Percentiles rank a stretch among this genome's conserved stretches.
phyloP scores from a whole-genome alignment of 129 eudicot species.

The Helianthus tuberosus region DNA sequence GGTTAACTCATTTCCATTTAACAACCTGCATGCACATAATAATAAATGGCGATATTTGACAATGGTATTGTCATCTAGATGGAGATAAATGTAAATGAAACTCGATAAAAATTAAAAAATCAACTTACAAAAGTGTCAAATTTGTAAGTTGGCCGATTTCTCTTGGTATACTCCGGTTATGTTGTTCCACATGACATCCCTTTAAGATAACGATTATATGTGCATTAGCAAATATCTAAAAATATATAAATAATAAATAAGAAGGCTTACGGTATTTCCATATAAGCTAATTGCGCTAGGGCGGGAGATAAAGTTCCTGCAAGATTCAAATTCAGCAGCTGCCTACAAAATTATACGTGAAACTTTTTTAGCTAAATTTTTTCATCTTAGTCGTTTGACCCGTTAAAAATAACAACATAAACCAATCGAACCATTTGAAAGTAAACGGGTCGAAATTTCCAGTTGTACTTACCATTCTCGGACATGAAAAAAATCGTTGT shows the following conservation, averaged over 20 bases:
- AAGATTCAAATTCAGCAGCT: conserved; percentile 52
- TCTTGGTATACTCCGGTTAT: conserved; percentile 62
- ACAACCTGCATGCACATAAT: conserved; percentile 59
- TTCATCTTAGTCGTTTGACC: background rate
- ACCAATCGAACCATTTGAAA: conserved; percentile 1
- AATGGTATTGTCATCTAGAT: conserved; percentile 5
- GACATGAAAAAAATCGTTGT: conserved; percentile 73
- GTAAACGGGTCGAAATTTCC: background rate
- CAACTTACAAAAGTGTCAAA: conserved; percentile 67
- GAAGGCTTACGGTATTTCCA: conserved; percentile 73
- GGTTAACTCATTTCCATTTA: conserved; percentile 78
- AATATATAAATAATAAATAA: background rate
- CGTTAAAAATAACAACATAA: background rate
- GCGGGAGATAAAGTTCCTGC: conserved; percentile 76
- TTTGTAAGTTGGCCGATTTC: conserved; percentile 66
- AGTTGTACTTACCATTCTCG: conserved; percentile 62
- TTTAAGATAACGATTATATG: conserved; percentile 29
- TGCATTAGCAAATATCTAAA: conserved; percentile 12
- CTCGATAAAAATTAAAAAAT: conserved; percentile 1
- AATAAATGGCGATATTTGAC: conserved; percentile 3
- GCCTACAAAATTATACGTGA: conserved; percentile 46
- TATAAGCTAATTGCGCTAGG: conserved; percentile 53
- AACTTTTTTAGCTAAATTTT: background rate
- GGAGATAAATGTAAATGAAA: conserved; percentile 10
- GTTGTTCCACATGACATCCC: conserved; percentile 87